A percentile compares a stretch with the other conserved stretches of the same genome.
These are phyloP conservation scores for Eragrostis curvula DNA, from an alignment of 176 grass and related monocot species.

Conservation along the genomic window DNA sequence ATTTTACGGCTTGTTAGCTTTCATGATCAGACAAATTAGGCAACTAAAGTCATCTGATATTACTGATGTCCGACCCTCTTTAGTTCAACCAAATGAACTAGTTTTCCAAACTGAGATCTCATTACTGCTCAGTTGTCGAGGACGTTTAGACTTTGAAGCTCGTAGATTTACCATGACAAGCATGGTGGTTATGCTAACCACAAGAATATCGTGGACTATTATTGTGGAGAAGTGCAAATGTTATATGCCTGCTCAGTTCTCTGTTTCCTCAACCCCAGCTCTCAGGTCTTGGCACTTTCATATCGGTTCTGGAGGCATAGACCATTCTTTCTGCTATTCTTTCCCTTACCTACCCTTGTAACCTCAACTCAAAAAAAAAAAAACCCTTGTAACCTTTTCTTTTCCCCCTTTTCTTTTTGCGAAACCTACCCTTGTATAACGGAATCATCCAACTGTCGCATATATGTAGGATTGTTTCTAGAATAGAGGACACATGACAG, in stretches of 20 bases:
- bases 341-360: not conserved
- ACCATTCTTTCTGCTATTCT: not conserved
- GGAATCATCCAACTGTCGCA: slow-evolving; percentile 15
- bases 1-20: no score
- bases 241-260: not conserved
- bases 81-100: no score
- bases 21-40: no score
- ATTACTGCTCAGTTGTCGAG: not conserved
- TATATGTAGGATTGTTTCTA: slow-evolving; percentile 46
- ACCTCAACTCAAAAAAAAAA: no score
- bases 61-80: no score
- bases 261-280: not conserved
- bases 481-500: slow-evolving; percentile 47
- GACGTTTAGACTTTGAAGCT: not conserved
- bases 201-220: not conserved
- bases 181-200: not conserved
- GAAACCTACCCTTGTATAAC: not conserved
- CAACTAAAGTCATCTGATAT: not conserved
- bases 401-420: no score
- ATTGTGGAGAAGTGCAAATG: not conserved
- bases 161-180: not conserved
- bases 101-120: no score
- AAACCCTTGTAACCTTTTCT: no score
- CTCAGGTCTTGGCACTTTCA: not conserved
- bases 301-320: no score